Base-by-base conservation (phyloP, 441 rosid species). In the Syzygium syzygioides region DNA sequence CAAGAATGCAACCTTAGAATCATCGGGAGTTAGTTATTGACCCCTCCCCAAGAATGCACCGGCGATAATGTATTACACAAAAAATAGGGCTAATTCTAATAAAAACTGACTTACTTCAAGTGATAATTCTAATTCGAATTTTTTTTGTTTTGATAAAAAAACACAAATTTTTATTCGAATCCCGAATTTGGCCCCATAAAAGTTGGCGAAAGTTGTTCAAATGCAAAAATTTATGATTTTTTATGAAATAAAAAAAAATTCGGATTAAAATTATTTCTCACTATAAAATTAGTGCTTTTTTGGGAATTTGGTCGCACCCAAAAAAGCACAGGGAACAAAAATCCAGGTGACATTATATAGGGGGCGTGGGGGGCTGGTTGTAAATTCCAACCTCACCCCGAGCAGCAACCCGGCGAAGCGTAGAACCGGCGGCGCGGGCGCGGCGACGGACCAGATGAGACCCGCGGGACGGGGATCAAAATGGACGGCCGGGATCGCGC, bases 31-130 rank as follows among this genome's bases (percentile, higher is more conserved):
- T 9, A 66, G 45, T 32, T 37, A 32, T 18, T 3, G 45, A 14
- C 30, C 6, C n/a, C 14, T 3, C 6, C 3, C 18, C 2, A 13
- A 28, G 3, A 14, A 7, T 1, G 7, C 3, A 64, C 76, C 25
- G 25, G 79, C 45, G 1, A 32, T 66, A 32, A 66, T 32, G 9
- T 9, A 32, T 32, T 32, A 9, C 41, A 25, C 45, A 66, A 66
- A 45, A 41, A 41, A 41, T 41, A 41, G 45, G 45, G 45, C 45
- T 41, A 41, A 41, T 41, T 41, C 45, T 41, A 41, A 41, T 41
- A 41, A 41, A 41, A 41, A 41, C 7, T 41, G 45, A 41, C 45
- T 41, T 6, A 41, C 45, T 41, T 41, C 1, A 41, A 41, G 45
- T 41, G 45, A 41, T 41, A 41, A 41, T 41, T 41, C 7, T 41